Evolutionary conservation across 306 rosid genomes (phyloP).

Genomic region (Acacia confusa): DNA sequence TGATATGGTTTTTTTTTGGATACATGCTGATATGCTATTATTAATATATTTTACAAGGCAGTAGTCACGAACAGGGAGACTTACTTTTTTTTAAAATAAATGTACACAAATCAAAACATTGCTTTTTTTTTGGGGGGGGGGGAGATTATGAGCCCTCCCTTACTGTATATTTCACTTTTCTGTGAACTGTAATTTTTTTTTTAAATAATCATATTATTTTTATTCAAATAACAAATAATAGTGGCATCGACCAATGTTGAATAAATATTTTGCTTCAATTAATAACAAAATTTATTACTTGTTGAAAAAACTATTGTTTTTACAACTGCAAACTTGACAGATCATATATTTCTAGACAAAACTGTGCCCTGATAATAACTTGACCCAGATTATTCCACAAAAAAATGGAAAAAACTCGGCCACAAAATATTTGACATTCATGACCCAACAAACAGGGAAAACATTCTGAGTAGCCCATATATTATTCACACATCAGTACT

Average conservation of each 20-base stretch:
- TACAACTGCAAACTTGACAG: background rate
- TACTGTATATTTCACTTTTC: too few species aligned
- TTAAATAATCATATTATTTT: background rate
- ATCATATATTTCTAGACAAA: background rate
- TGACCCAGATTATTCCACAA: background rate
- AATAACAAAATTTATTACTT: background rate
- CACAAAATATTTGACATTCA: slow-evolving; percentile 22
- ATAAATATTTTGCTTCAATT: background rate
- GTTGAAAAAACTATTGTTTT: background rate
- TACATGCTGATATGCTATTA: too few species aligned
- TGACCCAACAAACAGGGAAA: slow-evolving; percentile 1
- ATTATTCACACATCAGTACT: slow-evolving; percentile 28
- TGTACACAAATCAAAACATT: too few species aligned
- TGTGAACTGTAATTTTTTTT: too few species aligned
- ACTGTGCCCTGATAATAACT: background rate
- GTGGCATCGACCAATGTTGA: background rate
- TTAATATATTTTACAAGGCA: too few species aligned
- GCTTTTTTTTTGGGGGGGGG: too few species aligned
- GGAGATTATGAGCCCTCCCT: too few species aligned
- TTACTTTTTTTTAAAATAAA: too few species aligned
- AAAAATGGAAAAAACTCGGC: background rate
- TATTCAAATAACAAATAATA: background rate
- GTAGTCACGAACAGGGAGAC: too few species aligned
- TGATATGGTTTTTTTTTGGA: too few species aligned
- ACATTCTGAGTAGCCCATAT: background rate